Conservation (phyloP, 257 asterid species). For the Penstemon davidsonii region DNA sequence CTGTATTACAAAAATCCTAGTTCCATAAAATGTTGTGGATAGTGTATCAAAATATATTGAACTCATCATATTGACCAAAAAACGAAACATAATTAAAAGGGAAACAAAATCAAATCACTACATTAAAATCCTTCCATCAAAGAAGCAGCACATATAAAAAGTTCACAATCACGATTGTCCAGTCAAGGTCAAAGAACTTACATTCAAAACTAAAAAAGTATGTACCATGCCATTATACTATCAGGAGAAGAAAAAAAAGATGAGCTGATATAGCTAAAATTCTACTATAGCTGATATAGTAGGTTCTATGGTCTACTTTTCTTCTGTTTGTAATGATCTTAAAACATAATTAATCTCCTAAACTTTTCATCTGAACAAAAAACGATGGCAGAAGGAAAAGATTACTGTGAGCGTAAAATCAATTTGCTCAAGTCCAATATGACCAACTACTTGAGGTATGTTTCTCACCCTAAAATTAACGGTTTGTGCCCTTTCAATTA, state of each 20-base stretch:
- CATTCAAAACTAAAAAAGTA: no score
- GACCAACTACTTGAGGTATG: constrained; percentile 94
- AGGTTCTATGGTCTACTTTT: not conserved
- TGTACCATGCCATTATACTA: not conserved
- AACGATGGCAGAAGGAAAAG: constrained; percentile 90
- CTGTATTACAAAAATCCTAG: no score
- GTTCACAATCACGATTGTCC: not conserved
- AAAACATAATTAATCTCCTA: constrained; percentile 19
- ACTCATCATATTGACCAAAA: no score
- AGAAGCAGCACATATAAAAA: no score
- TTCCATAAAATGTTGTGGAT: no score
- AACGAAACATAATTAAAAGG: no score
- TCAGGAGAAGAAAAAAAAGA: not conserved
- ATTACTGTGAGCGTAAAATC: constrained; percentile 88
- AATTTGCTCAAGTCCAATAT: constrained; percentile 86
- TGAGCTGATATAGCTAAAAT: not conserved
- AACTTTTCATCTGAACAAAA: constrained; percentile 47
- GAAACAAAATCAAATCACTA: no score
- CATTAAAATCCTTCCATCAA: no score
- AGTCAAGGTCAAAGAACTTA: not conserved
- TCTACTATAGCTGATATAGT: no score
- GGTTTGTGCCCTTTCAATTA: no score
- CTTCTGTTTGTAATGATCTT: not conserved
- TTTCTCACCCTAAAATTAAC: no score
- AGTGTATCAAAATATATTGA: no score